Evolutionary conservation across 2,329 filamentous ascomycete species (phyloP).

Genomic region (Colletotrichum viniferum): DNA sequence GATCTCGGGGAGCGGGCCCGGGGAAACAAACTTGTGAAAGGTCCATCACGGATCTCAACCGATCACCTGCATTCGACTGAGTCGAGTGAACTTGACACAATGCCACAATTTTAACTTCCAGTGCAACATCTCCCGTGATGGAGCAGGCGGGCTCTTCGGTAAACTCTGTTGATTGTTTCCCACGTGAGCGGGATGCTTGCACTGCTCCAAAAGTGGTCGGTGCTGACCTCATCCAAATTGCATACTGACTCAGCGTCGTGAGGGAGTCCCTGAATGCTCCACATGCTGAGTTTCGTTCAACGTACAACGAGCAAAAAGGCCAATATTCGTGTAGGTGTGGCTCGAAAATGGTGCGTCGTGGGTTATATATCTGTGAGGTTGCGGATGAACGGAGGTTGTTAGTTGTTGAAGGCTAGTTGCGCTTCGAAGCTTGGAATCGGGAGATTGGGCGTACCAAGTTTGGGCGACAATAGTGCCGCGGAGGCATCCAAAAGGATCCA

Average conservation of each 20-base stretch:
- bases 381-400: neutral
- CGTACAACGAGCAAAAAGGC: neutral
- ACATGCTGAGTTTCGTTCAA: neutral
- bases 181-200: neutral
- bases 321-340: rapidly evolving
- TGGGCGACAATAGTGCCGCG: neutral
- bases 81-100: neutral
- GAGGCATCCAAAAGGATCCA: neutral
- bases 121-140: neutral
- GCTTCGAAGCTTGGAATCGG: neutral
- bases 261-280: neutral
- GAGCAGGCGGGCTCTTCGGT: neutral
- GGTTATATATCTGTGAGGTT: neutral
- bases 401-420: neutral
- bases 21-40: neutral
- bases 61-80: neutral
- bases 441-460: neutral
- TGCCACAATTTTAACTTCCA: neutral
- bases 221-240: neutral
- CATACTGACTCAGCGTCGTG: neutral
- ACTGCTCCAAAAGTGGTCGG: neutral
- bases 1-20: neutral
- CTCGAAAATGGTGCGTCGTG: neutral
- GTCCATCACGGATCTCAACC: neutral
- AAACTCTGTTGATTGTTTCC: neutral